Percentiles rank a stretch among this genome's conserved stretches.
Evolutionary conservation across 768 basidiomycete species (phyloP).

Genomic region (Albatrellus ellisii): DNA sequence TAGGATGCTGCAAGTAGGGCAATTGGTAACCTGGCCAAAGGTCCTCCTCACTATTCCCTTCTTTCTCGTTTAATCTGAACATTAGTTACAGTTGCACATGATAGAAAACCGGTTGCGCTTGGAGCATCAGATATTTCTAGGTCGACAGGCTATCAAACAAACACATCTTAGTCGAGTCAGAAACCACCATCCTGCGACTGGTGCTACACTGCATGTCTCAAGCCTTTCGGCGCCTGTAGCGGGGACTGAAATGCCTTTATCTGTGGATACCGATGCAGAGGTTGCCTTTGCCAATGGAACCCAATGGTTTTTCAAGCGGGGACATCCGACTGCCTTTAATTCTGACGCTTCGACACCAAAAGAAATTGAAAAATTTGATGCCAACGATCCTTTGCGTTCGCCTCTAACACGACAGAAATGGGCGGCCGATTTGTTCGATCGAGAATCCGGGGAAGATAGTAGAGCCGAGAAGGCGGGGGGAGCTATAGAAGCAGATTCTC

Average conservation of each 20-base stretch:
- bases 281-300: background rate
- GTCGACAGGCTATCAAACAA: conserved; percentile 62
- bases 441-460: conserved; percentile 3
- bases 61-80: background rate
- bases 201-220: no score
- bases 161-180: no score
- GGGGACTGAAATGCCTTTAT: background rate
- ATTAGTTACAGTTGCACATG: conserved; percentile 65
- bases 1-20: conserved; percentile 78
- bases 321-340: background rate
- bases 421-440: background rate
- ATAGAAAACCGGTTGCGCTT: conserved; percentile 80
- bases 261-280: background rate
- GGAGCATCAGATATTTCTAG: conserved; percentile 73
- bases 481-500: conserved; percentile 3
- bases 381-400: background rate
- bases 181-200: no score
- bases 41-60: conserved; percentile 25
- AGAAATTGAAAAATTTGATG: background rate
- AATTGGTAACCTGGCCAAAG: conserved; percentile 95
- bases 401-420: background rate
- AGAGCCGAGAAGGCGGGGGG: conserved; percentile 3
- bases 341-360: conserved; percentile 6
- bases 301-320: background rate
- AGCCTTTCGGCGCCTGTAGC: background rate